Evolutionary conservation across 176 grass and related monocot genomes (phyloP), one percentile per base, ranked within the genome.

Genomic region (Carex pumila): DNA sequence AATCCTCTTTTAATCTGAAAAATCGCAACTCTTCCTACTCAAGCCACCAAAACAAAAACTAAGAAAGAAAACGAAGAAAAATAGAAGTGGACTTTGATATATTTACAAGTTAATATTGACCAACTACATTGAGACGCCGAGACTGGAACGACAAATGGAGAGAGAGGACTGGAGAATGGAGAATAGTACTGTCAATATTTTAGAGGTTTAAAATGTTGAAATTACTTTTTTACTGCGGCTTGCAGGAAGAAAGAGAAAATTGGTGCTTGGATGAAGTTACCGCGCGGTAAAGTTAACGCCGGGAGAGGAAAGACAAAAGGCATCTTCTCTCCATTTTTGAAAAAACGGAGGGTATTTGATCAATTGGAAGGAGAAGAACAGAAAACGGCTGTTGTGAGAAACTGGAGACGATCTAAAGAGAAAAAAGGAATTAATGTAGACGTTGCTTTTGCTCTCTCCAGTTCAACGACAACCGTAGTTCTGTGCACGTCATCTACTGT

Each of bases 1-100:
- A 74, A 82, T 68, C 65, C 79, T 81, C 70, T 56, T 34, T 81
- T 81, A 65, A 83, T 82, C 55, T 70, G 61, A 41, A 70, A 79
- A 79, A 77, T 13, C 84, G 11, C 52, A 77, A 31, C 79, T 32
- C 43, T 29, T 68, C 62, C 62, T 69, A 39, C 65, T 39, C 6
- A 69, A 34, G 13, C 15, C 37, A 39, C 37, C 5, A 6, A 39
- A 39, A 39, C 37, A 4, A 39, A 39, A 39, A 39, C 37, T 6
- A 41, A 37, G 39, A 11, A 5, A 47, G 39, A 7, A 10, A 71
- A 49, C 11, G 37, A 72, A 19, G 34, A 18, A 41, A 19, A 71
- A 49, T 5, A 21, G 19, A 9, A 45, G 70, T 41, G 14, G 68
- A 71, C 68, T 71, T 71, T 47, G 68, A 71, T 47, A 71, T 47